Evolutionary conservation across 73 alveolate genomes (phyloP).

Genomic region (Uronychia binucleata): DNA sequence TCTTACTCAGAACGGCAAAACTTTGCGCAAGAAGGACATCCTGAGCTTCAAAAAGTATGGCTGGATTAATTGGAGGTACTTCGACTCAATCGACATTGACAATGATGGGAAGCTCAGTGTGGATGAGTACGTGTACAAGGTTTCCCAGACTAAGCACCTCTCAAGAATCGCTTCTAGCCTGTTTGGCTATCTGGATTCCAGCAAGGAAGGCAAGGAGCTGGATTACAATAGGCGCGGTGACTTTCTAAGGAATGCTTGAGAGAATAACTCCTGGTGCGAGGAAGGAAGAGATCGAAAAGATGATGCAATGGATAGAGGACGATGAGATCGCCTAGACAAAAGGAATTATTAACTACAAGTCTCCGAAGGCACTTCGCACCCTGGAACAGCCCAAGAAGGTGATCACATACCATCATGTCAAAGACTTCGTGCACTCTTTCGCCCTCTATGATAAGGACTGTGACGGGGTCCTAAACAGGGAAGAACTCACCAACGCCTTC

Average conservation of each 20-base stretch:
- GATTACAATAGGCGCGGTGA: neutral
- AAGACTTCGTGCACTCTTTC: neutral
- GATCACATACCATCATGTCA: neutral
- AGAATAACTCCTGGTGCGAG: slow-evolving; percentile 61
- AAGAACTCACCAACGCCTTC: neutral
- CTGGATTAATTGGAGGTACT: slow-evolving; percentile 31
- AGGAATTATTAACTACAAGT: slow-evolving; percentile 37
- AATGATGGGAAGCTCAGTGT: slow-evolving; percentile 30
- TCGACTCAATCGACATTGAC: slow-evolving; percentile 21
- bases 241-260: slow-evolving; percentile 48
- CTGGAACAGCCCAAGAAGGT: neutral
- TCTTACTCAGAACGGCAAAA: slow-evolving; percentile 31
- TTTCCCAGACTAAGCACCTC: neutral
- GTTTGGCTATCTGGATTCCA: neutral
- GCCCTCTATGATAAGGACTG: slow-evolving; percentile 7
- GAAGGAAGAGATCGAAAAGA: slow-evolving; percentile 37
- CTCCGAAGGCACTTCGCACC: slow-evolving; percentile 18
- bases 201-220: neutral
- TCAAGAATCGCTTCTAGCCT: neutral
- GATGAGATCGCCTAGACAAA: slow-evolving; percentile 43
- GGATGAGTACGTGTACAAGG: neutral
- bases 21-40: slow-evolving; percentile 45
- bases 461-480: slow-evolving; percentile 13
- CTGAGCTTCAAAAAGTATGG: slow-evolving; percentile 45
- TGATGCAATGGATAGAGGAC: slow-evolving; percentile 63